Evolutionary conservation across 2,329 filamentous ascomycete genomes (phyloP).

Genomic region (Cladosporium sp.): DNA sequence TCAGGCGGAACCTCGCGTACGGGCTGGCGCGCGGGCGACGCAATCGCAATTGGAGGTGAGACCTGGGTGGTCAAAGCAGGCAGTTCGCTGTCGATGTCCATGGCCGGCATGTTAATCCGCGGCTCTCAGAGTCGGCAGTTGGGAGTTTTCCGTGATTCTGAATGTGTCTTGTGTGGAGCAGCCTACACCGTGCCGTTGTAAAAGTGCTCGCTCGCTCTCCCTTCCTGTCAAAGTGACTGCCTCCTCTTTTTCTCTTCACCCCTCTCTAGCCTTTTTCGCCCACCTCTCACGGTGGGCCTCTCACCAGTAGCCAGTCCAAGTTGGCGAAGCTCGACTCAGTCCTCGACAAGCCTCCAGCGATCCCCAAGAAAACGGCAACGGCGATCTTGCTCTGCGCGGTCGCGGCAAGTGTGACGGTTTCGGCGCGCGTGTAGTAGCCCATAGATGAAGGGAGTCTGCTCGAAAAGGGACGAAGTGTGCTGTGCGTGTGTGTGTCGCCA

Average conservation of each 20-base stretch:
- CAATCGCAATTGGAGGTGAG: slow-evolving; percentile 27
- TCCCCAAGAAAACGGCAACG: slow-evolving; percentile 1
- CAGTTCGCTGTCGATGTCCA: slow-evolving; percentile 23
- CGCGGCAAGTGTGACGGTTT: slow-evolving; percentile 1
- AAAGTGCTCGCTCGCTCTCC: slow-evolving; percentile 27
- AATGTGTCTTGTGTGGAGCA: too few relatives aligned
- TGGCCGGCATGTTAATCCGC: slow-evolving; percentile 26
- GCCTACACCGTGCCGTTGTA: slow-evolving; percentile 13
- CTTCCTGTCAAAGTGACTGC: background rate
- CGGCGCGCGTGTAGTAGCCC: slow-evolving; percentile 11
- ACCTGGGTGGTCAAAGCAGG: slow-evolving; percentile 21
- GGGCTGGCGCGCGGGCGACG: slow-evolving; percentile 23
- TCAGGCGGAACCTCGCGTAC: slow-evolving; percentile 18
- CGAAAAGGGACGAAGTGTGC: background rate
- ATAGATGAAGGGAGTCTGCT: background rate
- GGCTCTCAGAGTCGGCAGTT: too few relatives aligned
- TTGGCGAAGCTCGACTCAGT: slow-evolving; percentile 43
- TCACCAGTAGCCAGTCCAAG: slow-evolving; percentile 43
- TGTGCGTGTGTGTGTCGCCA: background rate
- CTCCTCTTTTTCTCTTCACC: background rate
- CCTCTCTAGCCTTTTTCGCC: slow-evolving; percentile 36
- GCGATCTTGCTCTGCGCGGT: slow-evolving; percentile 9
- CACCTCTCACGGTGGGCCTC: slow-evolving; percentile 49
- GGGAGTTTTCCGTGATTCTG: background rate
- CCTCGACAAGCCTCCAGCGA: slow-evolving; percentile 27